Percentiles rank a stretch among this genome's conserved stretches.
phyloP scores from a whole-genome alignment of 768 basidiomycete genomes.

The Coprinopsis cinerea region DNA sequence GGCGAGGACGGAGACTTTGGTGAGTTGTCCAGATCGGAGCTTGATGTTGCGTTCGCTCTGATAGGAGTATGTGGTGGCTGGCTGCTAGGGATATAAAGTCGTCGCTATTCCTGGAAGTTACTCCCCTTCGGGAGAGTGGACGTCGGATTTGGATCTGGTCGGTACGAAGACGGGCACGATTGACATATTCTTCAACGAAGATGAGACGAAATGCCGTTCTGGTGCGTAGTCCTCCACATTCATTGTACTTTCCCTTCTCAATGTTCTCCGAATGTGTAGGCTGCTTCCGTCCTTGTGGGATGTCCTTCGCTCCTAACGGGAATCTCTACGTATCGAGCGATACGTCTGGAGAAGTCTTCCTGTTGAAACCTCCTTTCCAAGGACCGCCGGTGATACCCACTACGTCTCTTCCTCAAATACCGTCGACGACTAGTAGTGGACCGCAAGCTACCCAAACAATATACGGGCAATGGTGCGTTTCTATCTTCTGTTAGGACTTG shows the following conservation, averaged over 20 bases:
- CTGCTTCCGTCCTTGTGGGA: conserved; percentile 2
- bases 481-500: too few relatives aligned
- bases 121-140: conserved; percentile 11
- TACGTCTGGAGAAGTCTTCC: conserved; percentile 5
- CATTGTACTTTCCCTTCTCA: background rate
- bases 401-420: background rate
- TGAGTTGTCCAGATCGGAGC: too few relatives aligned
- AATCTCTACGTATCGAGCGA: conserved; percentile 5
- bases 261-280: background rate
- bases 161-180: background rate
- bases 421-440: background rate
- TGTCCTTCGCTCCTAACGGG: background rate
- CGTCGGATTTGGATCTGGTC: conserved; percentile 1
- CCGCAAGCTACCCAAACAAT: background rate
- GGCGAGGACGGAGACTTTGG: conserved; percentile 5
- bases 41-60: too few relatives aligned
- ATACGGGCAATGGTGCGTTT: background rate
- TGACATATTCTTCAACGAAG: background rate
- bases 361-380: background rate
- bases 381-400: background rate
- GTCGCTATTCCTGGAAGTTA: conserved; percentile 13
- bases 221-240: background rate
- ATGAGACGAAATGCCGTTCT: background rate
- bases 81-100: conserved; percentile 17
- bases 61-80: too few relatives aligned